These are phyloP conservation scores for Colletotrichum sp. DNA, from an alignment of 2,329 filamentous ascomycete genomes.

Conservation along the genomic window DNA sequence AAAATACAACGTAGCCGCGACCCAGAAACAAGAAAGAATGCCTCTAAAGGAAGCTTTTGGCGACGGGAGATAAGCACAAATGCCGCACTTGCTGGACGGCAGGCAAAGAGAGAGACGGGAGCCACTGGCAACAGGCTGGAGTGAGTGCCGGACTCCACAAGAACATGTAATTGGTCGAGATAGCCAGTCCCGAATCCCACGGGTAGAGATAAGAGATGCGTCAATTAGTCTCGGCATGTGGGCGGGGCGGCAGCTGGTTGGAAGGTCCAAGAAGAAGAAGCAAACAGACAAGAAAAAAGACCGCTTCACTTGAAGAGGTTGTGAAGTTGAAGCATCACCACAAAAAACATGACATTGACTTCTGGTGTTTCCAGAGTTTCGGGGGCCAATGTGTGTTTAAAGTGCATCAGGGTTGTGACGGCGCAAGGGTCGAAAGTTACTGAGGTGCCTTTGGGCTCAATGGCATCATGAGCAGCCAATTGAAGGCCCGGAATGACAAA, in stretches of 20 bases:
- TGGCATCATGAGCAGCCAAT: conserved; percentile 16
- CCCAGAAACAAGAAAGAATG: neutral
- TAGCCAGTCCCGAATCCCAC: neutral
- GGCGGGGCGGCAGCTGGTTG: neutral
- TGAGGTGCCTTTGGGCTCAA: neutral
- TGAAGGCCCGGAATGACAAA: conserved; percentile 8
- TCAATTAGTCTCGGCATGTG: conserved; percentile 2
- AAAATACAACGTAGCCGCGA: neutral
- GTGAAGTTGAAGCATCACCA: neutral
- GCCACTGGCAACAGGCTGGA: neutral
- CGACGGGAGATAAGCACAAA: conserved; percentile 16
- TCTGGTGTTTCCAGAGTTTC: neutral
- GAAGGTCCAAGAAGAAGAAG: neutral
- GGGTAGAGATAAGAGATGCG: conserved; percentile 13
- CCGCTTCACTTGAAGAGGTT: neutral
- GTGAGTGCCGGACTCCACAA: neutral
- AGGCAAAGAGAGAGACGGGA: neutral
- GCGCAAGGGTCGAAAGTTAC: neutral
- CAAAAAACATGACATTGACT: neutral
- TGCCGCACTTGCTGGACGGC: neutral
- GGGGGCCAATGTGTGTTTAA: neutral
- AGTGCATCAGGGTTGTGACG: neutral
- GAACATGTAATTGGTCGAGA: conserved; percentile 7
- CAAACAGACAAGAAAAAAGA: neutral
- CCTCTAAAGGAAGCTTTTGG: neutral